Evolutionary conservation across 768 basidiomycete species (phyloP).

Genomic region (Hirschioporus abietinus): DNA sequence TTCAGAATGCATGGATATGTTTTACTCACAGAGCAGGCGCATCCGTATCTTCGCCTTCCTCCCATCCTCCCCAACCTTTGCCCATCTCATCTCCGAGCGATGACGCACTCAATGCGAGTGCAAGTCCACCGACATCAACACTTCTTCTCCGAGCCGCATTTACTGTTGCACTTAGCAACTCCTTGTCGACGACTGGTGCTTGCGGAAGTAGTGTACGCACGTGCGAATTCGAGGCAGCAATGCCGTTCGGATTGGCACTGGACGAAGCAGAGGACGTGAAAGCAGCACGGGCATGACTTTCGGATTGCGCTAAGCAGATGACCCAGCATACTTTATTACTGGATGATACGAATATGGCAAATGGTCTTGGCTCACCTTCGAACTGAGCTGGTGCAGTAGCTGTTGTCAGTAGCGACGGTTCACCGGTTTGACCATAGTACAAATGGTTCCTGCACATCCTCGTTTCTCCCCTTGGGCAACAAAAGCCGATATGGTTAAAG

Average conservation of each 20-base stretch:
- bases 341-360: too few relatives aligned
- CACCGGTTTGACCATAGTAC: background rate
- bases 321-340: too few relatives aligned
- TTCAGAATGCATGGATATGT: too few relatives aligned
- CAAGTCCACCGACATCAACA: constrained; percentile 87
- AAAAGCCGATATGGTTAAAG: background rate
- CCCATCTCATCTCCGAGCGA: constrained; percentile 16
- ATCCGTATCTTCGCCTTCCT: constrained; percentile 36
- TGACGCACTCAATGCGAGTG: constrained; percentile 51
- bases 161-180: constrained; percentile 53
- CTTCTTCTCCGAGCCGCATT: constrained; percentile 80
- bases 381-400: background rate
- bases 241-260: background rate
- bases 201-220: background rate
- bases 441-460: background rate
- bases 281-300: too few relatives aligned
- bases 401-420: background rate
- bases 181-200: background rate
- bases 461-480: background rate
- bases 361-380: background rate
- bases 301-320: too few relatives aligned
- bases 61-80: constrained; percentile 64
- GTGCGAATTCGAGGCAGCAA: background rate
- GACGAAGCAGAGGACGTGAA: background rate
- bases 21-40: constrained; percentile 5